These are phyloP conservation scores for Lentithecium fluviatile DNA, from an alignment of 495 filamentous ascomycete species.

Conservation along the genomic window DNA sequence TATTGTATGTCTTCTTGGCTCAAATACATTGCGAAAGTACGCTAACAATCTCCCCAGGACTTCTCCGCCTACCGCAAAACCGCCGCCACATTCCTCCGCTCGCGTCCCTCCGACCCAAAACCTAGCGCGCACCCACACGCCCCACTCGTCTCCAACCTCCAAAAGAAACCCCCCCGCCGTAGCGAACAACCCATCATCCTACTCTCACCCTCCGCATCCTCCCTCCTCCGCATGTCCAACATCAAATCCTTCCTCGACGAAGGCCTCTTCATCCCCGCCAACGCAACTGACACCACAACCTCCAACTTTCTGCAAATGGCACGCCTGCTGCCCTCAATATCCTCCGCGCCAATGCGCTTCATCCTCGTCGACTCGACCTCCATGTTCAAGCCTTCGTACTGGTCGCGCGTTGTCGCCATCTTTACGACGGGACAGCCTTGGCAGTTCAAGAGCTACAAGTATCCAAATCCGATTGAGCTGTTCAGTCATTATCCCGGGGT, in stretches of 20 bases:
- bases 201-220: constrained; percentile 95
- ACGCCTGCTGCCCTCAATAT: constrained; percentile 72
- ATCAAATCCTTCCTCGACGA: constrained; percentile 92
- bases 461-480: constrained; percentile 82
- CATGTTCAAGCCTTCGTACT: constrained; percentile 97
- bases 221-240: constrained; percentile 95
- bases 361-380: constrained; percentile 89
- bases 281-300: constrained; percentile 60
- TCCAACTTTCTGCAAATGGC: constrained; percentile 80
- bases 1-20: constrained; percentile 58
- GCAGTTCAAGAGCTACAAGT: constrained; percentile 99
- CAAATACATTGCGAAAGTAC: not conserved
- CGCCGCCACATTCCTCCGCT: constrained; percentile 72
- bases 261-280: constrained; percentile 76
- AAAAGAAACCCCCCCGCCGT: constrained; percentile 57
- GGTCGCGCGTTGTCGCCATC: constrained; percentile 91
- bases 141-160: constrained; percentile 43
- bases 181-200: constrained; percentile 90
- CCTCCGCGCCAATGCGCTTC: constrained; percentile 77
- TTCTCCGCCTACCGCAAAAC: constrained; percentile 92
- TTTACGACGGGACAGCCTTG: constrained; percentile 98
- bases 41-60: constrained; percentile 59
- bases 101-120: constrained; percentile 42
- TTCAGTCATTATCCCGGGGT: constrained; percentile 85
- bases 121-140: constrained; percentile 12